These are phyloP conservation scores for Rickenella mellea DNA, from an alignment of 768 basidiomycete genomes.

Conservation along the genomic window DNA sequence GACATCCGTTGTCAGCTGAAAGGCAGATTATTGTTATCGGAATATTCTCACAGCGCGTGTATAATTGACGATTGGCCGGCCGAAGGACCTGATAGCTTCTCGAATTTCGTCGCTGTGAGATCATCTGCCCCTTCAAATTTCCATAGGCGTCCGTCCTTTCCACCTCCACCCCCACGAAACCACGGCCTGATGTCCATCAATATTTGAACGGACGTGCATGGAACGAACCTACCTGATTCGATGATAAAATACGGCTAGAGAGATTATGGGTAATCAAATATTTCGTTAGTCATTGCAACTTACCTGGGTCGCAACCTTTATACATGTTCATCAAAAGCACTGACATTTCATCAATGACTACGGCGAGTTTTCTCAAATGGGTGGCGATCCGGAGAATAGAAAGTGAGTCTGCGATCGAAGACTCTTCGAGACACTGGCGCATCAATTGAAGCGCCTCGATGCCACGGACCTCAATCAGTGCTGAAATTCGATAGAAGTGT, in stretches of 20 bases:
- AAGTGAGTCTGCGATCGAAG: constrained; percentile 56
- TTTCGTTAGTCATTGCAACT: constrained; percentile 52
- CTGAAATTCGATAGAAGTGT: constrained; percentile 81
- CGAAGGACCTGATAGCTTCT: constrained; percentile 40
- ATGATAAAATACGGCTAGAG: too few relatives aligned
- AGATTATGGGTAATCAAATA: too few relatives aligned
- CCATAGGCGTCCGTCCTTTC: constrained; percentile 30
- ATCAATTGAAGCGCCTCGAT: constrained; percentile 80
- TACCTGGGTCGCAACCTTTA: constrained; percentile 59
- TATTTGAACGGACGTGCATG: too few relatives aligned
- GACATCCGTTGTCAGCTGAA: too few relatives aligned
- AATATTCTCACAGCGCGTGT: too few relatives aligned
- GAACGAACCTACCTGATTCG: too few relatives aligned
- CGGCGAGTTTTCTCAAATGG: constrained; percentile 56
- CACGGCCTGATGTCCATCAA: constrained; percentile 53
- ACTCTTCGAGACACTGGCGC: constrained; percentile 79
- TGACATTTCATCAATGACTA: constrained; percentile 55
- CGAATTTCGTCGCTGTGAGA: constrained; percentile 16
- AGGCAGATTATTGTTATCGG: too few relatives aligned
- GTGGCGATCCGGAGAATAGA: constrained; percentile 37
- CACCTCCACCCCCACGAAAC: too few relatives aligned
- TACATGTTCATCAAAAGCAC: constrained; percentile 53
- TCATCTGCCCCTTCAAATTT: constrained; percentile 36
- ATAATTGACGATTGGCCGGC: constrained; percentile 54
- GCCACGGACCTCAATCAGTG: constrained; percentile 81